phyloP scores from a whole-genome alignment of 1,139 yeast species.

The Lodderomyces orthopsilosis region DNA sequence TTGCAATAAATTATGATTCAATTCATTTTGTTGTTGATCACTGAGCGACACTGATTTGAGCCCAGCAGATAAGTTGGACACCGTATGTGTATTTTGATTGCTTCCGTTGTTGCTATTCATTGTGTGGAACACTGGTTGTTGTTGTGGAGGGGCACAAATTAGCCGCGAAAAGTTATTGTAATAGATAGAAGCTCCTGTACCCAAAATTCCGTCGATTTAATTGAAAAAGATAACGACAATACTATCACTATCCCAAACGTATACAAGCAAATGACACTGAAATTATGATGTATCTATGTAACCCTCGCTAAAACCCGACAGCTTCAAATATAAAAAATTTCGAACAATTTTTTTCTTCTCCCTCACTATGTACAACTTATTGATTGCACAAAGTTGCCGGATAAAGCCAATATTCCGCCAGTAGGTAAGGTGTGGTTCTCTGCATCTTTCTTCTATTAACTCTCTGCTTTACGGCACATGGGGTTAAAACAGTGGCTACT shows the following conservation, averaged over 20 bases:
- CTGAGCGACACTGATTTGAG: constrained; percentile 41
- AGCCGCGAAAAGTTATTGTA: neutral
- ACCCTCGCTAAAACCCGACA: no score
- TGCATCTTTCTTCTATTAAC: neutral
- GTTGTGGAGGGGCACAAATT: neutral
- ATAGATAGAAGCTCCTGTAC: no score
- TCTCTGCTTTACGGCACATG: no score
- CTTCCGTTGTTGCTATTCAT: constrained; percentile 1
- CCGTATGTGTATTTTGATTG: constrained; percentile 18
- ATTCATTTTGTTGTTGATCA: constrained; percentile 45
- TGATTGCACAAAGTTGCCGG: no score
- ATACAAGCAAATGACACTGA: no score
- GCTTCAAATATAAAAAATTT: neutral
- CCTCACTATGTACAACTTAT: neutral
- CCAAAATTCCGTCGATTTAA: neutral
- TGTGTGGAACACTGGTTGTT: neutral
- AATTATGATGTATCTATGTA: no score
- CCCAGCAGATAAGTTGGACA: constrained; percentile 52
- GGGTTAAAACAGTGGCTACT: no score
- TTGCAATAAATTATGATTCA: constrained; percentile 38
- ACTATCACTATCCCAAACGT: neutral
- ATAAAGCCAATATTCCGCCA: no score
- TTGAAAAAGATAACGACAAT: neutral
- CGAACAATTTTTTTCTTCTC: neutral
- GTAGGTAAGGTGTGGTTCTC: neutral